Evolutionary conservation across 2,329 filamentous ascomycete species (phyloP).

Genomic region (Cercospora sojina): DNA sequence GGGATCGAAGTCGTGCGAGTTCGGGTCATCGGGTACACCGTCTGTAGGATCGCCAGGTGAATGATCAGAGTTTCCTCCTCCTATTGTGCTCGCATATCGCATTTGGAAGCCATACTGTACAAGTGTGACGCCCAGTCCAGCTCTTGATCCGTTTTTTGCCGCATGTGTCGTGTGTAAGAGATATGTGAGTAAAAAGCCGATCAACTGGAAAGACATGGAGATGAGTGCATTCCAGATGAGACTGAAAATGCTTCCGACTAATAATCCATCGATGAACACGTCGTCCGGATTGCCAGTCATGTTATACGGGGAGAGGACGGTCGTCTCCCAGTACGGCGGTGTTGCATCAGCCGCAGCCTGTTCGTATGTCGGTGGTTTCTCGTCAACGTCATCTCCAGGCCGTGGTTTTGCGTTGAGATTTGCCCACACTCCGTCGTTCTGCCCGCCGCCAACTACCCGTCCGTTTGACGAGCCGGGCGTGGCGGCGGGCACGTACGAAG

Average conservation of each 20-base stretch:
- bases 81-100: slow-evolving; percentile 57
- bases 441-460: slow-evolving; percentile 64
- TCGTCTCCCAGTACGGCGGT: slow-evolving; percentile 98
- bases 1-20: slow-evolving; percentile 84
- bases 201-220: slow-evolving; percentile 93
- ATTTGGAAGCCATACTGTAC: slow-evolving; percentile 98
- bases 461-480: slow-evolving; percentile 41
- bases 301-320: slow-evolving; percentile 88
- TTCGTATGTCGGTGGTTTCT: slow-evolving; percentile 96
- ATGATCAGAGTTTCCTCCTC: slow-evolving; percentile 22
- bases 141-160: slow-evolving; percentile 93
- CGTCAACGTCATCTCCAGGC: slow-evolving; percentile 75
- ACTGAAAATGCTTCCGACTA: slow-evolving; percentile 82
- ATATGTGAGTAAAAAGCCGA: slow-evolving; percentile 96
- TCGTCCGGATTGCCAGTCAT: slow-evolving; percentile 86
- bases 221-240: slow-evolving; percentile 96
- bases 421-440: slow-evolving; percentile 92
- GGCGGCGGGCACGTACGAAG: slow-evolving; percentile 46
- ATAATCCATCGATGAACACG: slow-evolving; percentile 94
- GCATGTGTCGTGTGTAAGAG: slow-evolving; percentile 97
- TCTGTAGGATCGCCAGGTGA: slow-evolving; percentile 36
- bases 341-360: slow-evolving; percentile 95
- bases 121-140: slow-evolving; percentile 89
- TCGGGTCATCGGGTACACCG: slow-evolving; percentile 74
- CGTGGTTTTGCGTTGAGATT: slow-evolving; percentile 92